Base-by-base conservation (phyloP, 306 rosid genomes). In the Leucaena leucocephala region DNA sequence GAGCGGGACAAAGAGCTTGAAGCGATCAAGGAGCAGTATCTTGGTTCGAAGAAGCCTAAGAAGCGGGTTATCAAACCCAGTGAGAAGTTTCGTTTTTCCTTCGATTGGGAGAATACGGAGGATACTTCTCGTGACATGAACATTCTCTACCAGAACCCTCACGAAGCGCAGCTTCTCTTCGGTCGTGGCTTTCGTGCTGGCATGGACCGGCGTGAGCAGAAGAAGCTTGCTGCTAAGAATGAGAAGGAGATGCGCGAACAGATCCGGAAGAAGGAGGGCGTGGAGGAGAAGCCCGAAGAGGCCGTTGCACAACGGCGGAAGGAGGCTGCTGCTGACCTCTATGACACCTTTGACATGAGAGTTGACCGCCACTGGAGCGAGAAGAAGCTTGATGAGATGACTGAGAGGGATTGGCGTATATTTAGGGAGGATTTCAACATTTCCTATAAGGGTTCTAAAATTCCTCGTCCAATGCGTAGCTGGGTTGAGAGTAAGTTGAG, bases 181-280 rank as follows among this genome's bases (percentile, higher is more conserved):
- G 64, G 64, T 21, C 35, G 64, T 3, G 64, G 64, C 15, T 58
- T 58, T 58, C 34, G 64, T 10, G 64, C 64, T 21, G 64, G 64
- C 13, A 58, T 58, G 64, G 64, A 58, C 14, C 13, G 64, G 36
- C 34, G 64, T 9, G 64, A 58, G 35, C 64, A 58, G 64, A 58
- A 58, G 15, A 58, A 58, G 14, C 36, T 58, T 9, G 64, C 64
- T 21, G 64, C 64, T 22, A 58, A 58, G 36, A 58, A 58, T 58
- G 64, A 58, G 64, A 58, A 58, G 7, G 64, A 58, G 64, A 58
- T 58, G 64, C 34, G 64, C 3, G 64, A 58, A 22, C 36, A 58
- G 64, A 58, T 58, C 35, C 34, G 64, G 64, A 58, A 58, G 64
- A 58, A 58, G 64, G 64, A 58, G 38, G 64, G 64, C 14, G 64